Percentiles rank a stretch among this genome's conserved stretches.
Evolutionary conservation across 2,329 filamentous ascomycete species (phyloP).

Genomic region (Colletotrichum kahawae): DNA sequence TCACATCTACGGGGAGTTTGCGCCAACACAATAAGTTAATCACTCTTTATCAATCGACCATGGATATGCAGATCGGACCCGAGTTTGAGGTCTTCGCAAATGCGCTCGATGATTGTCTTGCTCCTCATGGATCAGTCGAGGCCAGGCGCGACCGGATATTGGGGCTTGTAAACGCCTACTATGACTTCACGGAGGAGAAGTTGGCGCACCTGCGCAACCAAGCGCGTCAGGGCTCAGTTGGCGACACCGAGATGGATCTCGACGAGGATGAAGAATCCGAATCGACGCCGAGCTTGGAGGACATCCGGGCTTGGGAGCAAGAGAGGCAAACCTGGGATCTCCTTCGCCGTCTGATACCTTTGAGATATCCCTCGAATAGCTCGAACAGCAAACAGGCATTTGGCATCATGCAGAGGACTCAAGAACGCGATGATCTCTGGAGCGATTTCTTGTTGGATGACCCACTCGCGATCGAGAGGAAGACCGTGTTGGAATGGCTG

Average conservation of each 20-base stretch:
- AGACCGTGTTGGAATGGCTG: constrained; percentile 84
- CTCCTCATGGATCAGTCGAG: constrained; percentile 48
- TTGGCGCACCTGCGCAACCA: constrained; percentile 48
- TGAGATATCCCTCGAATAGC: constrained; percentile 60
- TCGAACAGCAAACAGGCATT: neutral
- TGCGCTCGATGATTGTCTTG: constrained; percentile 76
- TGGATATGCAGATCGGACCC: constrained; percentile 51
- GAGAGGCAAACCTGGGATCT: constrained; percentile 94
- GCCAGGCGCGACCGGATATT: constrained; percentile 71
- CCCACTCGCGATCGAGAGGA: constrained; percentile 76
- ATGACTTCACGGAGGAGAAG: constrained; percentile 57
- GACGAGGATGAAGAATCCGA: constrained; percentile 51
- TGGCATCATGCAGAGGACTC: neutral
- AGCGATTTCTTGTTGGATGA: constrained; percentile 77
- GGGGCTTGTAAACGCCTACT: constrained; percentile 70
- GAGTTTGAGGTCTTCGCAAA: constrained; percentile 90
- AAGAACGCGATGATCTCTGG: neutral
- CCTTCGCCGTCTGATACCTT: constrained; percentile 73
- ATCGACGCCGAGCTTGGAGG: constrained; percentile 44
- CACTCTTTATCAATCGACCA: neutral
- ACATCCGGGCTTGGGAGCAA: constrained; percentile 68
- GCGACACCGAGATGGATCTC: constrained; percentile 59
- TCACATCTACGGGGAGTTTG: neutral
- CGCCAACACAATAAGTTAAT: neutral
- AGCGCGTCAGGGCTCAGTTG: constrained; percentile 24